Percentiles rank a stretch among this genome's conserved stretches.
These are phyloP conservation scores for Colletotrichum sp. DNA, from an alignment of 2,329 filamentous ascomycete genomes.

Conservation along the genomic window DNA sequence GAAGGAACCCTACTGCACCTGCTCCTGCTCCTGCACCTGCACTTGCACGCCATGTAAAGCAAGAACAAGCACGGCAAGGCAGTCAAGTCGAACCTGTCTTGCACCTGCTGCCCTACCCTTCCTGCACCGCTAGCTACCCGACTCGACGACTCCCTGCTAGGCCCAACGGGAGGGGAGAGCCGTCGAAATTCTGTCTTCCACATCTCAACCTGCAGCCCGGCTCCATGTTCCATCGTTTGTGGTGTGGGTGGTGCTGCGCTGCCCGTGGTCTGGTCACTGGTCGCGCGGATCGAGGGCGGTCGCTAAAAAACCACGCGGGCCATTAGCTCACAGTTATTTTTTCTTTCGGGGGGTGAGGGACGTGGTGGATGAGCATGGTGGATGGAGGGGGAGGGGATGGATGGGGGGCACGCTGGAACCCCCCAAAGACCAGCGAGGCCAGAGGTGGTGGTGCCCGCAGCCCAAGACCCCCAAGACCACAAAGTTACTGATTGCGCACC, in stretches of 20 bases:
- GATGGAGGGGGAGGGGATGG: neutral
- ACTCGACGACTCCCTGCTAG: neutral
- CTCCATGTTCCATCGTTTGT: neutral
- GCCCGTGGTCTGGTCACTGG: neutral
- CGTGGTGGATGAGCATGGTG: neutral
- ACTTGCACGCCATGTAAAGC: neutral
- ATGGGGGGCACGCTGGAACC: neutral
- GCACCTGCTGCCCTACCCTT: neutral
- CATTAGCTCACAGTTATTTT: neutral
- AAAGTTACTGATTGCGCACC: slow-evolving; percentile 60
- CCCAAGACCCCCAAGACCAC: neutral
- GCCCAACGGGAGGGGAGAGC: neutral
- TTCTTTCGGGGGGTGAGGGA: neutral
- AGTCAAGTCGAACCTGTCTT: neutral
- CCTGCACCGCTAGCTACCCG: neutral
- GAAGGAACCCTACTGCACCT: neutral
- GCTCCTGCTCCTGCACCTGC: neutral
- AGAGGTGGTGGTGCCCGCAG: neutral
- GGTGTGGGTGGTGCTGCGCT: neutral
- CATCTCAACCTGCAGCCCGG: neutral
- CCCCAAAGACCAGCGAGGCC: neutral
- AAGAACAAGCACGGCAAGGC: neutral
- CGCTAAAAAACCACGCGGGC: neutral
- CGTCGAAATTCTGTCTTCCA: neutral
- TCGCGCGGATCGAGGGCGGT: neutral